Base-by-base conservation (phyloP, 768 basidiomycete species). In the Tricholoma bakamatsutake region DNA sequence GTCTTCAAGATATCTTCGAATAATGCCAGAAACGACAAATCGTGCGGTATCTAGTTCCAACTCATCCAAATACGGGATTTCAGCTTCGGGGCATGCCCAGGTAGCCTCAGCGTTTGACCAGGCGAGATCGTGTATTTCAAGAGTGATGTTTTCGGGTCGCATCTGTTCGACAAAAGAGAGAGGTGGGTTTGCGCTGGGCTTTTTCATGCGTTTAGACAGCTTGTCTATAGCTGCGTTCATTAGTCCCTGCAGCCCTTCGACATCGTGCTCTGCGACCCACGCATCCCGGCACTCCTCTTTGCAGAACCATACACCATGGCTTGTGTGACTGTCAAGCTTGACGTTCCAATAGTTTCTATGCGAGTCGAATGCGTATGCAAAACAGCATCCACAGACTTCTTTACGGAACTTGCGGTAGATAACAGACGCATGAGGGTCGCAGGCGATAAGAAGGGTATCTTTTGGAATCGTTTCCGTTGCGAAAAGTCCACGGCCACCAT, bases 331-430 rank as follows among this genome's bases (percentile, higher is more conserved):
- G 17, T 66, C 66, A 45, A 70, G 66, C 54, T 69, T 73, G 60
- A 76, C 61, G 39, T 64, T 74, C 83, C 83, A 84, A 27, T 72
- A 63, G 57, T 71, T 69, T 68, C 72, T 73, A 30, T 75, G 72
- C 27, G 71, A 70, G 51, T 82, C 80, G 60, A 79, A 79, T 24
- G 80, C 75, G 62, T 87, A 86, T 37, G 76, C 74, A 63, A 84
- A 87, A 67, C 86, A 88, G 63, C 79, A 71, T 9, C 76, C 80
- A 60, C 85, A 88, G 47, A 85, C 83, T 64, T 86, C 85, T 64
- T 80, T 83, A 39, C 83, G 76, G 59, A 85, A 87, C 57, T 79
- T 78, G 62, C 77, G 81, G 66, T 80, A 80, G 50, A 88, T 73
- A 33, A 83, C 82, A 50, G 74, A 75, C 0, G 79, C 75, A 62